phyloP scores from a whole-genome alignment of 192 early-diverging fungal genomes.

The Backusella macrospora region DNA sequence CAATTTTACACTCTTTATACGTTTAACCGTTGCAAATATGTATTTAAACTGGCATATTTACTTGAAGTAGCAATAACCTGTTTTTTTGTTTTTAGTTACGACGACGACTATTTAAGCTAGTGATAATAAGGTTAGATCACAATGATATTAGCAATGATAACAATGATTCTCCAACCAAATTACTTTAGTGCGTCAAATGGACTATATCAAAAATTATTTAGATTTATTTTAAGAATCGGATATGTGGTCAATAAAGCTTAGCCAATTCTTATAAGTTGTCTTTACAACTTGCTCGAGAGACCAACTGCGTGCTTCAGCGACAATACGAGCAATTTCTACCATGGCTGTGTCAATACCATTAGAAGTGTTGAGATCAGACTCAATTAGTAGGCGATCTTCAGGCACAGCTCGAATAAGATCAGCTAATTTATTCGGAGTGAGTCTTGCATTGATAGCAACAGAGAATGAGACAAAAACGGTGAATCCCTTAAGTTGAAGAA shows the following conservation, averaged over 20 bases:
- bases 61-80: no score
- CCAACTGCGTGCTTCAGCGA: slow-evolving; percentile 67
- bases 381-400: slow-evolving; percentile 77
- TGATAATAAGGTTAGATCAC: no score
- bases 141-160: no score
- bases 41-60: no score
- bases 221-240: not conserved
- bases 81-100: no score
- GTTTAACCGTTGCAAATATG: no score
- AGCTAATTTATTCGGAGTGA: slow-evolving; percentile 51
- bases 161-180: no score
- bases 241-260: not conserved
- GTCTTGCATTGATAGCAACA: slow-evolving; percentile 70
- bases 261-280: slow-evolving; percentile 2
- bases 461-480: slow-evolving; percentile 83
- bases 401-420: slow-evolving; percentile 74
- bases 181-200: no score
- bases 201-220: not conserved
- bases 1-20: no score
- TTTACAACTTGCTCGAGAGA: slow-evolving; percentile 28
- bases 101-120: no score
- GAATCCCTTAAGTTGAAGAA: slow-evolving; percentile 25
- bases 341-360: slow-evolving; percentile 55
- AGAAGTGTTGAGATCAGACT: slow-evolving; percentile 77
- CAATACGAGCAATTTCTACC: slow-evolving; percentile 52